phyloP scores from a whole-genome alignment of 2,329 filamentous ascomycete genomes.

The Colletotrichum paranaense region DNA sequence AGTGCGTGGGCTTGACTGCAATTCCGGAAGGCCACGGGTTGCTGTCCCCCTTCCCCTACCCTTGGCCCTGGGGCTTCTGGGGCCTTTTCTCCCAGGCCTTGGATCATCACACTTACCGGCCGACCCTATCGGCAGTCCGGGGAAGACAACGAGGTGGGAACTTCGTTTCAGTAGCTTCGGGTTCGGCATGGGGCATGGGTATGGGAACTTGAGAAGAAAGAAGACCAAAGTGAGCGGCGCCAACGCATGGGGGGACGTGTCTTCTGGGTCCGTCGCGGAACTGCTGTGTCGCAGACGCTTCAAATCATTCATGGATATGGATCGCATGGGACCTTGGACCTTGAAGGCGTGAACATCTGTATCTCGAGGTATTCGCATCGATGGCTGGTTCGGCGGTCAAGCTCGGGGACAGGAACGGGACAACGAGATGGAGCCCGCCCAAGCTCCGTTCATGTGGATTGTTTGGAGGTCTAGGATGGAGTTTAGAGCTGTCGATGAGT shows the following conservation, averaged over 20 bases:
- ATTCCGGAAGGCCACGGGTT: constrained; percentile 30
- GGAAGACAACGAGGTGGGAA: constrained; percentile 26
- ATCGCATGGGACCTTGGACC: neutral
- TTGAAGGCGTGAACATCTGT: neutral
- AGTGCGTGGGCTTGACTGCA: constrained; percentile 9
- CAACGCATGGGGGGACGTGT: constrained; percentile 19
- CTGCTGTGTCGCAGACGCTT: neutral
- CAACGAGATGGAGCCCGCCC: neutral
- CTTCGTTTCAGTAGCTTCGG: constrained; percentile 29
- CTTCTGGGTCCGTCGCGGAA: constrained; percentile 7
- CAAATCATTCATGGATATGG: neutral
- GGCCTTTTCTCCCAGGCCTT: neutral
- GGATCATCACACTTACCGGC: neutral
- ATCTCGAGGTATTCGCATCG: neutral
- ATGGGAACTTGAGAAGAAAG: neutral
- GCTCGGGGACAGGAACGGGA: neutral
- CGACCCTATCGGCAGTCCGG: constrained; percentile 33
- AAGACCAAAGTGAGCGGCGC: neutral
- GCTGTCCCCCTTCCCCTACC: constrained; percentile 4
- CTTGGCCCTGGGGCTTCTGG: neutral
- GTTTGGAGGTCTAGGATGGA: constrained; percentile 6
- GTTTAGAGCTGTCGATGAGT: neutral
- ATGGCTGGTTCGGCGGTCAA: neutral
- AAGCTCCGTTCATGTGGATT: constrained; percentile 20
- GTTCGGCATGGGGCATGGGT: constrained; percentile 3